Percentiles rank a stretch among this genome's conserved stretches.
phyloP scores from a whole-genome alignment of 495 filamentous ascomycete species.

The Rusavskia elegans region DNA sequence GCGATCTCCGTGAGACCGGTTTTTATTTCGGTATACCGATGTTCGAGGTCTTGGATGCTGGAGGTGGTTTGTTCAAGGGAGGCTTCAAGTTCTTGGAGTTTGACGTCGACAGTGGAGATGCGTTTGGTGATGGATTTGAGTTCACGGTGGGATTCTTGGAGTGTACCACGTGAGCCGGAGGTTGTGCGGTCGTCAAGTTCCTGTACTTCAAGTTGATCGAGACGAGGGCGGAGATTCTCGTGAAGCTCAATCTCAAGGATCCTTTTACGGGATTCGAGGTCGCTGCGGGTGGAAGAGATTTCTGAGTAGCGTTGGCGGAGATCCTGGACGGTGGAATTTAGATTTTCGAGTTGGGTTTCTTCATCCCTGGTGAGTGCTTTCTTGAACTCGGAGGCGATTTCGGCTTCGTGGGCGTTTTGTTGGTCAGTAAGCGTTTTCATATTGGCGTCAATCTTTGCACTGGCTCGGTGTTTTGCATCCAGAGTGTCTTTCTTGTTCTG shows the following conservation, averaged over 20 bases:
- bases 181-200: slow-evolving; percentile 45
- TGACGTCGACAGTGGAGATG: slow-evolving; percentile 43
- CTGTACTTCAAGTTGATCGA: slow-evolving; percentile 73
- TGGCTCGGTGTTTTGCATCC: slow-evolving; percentile 50
- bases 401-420: slow-evolving; percentile 54
- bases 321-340: slow-evolving; percentile 51
- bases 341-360: slow-evolving; percentile 60
- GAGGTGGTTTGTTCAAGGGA: slow-evolving; percentile 49
- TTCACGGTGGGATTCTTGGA: slow-evolving; percentile 68
- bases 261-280: slow-evolving; percentile 65
- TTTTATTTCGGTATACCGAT: slow-evolving; percentile 48
- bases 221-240: slow-evolving; percentile 66
- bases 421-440: slow-evolving; percentile 62
- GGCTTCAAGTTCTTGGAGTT: slow-evolving; percentile 54
- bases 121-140: slow-evolving; percentile 58
- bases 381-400: slow-evolving; percentile 77
- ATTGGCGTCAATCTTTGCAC: slow-evolving; percentile 59
- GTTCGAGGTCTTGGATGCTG: slow-evolving; percentile 43
- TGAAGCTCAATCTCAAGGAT: slow-evolving; percentile 71
- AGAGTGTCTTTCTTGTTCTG: slow-evolving; percentile 61
- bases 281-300: slow-evolving; percentile 53
- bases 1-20: slow-evolving; percentile 58
- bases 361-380: slow-evolving; percentile 73
- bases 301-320: slow-evolving; percentile 60
- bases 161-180: slow-evolving; percentile 36